Evolutionary conservation across 2,329 filamentous ascomycete genomes (phyloP), one percentile per base, ranked within the genome.

Genomic region (Ophiosphaerella herpotricha): DNA sequence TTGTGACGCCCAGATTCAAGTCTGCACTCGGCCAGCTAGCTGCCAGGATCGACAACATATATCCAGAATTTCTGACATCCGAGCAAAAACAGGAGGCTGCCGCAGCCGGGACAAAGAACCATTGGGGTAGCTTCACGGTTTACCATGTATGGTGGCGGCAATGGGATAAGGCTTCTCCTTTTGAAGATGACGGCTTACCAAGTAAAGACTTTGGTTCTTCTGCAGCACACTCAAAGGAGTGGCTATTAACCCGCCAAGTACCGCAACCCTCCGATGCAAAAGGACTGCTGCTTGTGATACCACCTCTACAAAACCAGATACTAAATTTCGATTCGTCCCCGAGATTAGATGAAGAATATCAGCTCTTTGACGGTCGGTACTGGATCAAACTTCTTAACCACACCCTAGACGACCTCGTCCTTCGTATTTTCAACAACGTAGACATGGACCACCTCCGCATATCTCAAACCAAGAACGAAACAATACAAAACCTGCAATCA

Each of bases 281-380:
- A 9, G 12, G 16, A 2, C 1, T 43, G 6, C 14, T 48, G 3
- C 36, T 52, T 3, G n/a, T 39, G 4, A 60, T 63, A 11, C 55
- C 57, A 1, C 59, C 62, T 3, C 44, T 42, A 29, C 40, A 38
- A 37, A 55, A 44, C 51, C 58, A 34, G 21, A n/a, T 16, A 26
- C 31, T 11, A 8, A 12, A 33, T 13, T 3, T 18, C 8, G 18
- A 26, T 2, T 24, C 13, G 5, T 11, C 38, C 13, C 29, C 24
- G 9, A 39, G 9, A 13, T 34, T 18, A 12, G 39, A 43, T 39
- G 35, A 33, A 29, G 23, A 44, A 39, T 80, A 73, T 67, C 68
- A 71, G 5, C 73, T 85, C 13, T 85, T 81, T 74, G 82, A 85
- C 58, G 74, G 77, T 39, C 75, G 83, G 16, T 84, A 75, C 65